Base-by-base conservation (phyloP, 2,329 filamentous ascomycete species). In the Verticillium alfalfae region DNA sequence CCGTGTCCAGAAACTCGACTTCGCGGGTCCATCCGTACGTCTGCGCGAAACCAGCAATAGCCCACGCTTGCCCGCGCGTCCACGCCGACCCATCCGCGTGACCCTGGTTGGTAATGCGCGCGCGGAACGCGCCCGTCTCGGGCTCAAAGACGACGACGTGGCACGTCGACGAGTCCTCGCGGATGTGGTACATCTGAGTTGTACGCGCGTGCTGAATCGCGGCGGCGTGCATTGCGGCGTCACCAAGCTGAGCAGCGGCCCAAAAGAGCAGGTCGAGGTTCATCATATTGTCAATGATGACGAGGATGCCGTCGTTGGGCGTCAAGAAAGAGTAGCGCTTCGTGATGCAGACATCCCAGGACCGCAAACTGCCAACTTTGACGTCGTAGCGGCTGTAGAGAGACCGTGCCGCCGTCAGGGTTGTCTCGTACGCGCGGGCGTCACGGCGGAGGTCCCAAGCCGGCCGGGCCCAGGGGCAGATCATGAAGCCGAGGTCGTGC, bases 31-130 rank as follows among this genome's bases (percentile, higher is more conserved):
- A 81, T n/a, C 66, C 65, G 59, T 79, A 81, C 0, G 76, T 76
- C 65, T 81, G 75, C 0, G 75, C 75, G 60, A 81, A 82, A 0
- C 80, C 80, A 57, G 76, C 72, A 2, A 82, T 77, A 0, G 76
- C 75, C 80, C 80, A 83, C 0, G 79, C 78, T 61, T 83, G 80
- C 0, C 80, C 80, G 3, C 80, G 73, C 5, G 75, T 70, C 80
- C 80, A 83, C 10, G 75, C 79, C 0, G 76, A 80, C 1, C 67
- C 67, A 59, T 81, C 76, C 1, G 66, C 67, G 66, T 75, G 76
- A 0, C 80, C 80, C 65, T 82, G 80, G 57, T 81, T 79, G 0
- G 80, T 82, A 61, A 80, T 71, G n/a, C 74, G 74, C 1, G 71
- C 68, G 61, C 76, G 76, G 0, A 77, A 65, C 0, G 59, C 59